phyloP scores from a whole-genome alignment of 352 stramenopile species.

The Phytophthora pseudosyringae region DNA sequence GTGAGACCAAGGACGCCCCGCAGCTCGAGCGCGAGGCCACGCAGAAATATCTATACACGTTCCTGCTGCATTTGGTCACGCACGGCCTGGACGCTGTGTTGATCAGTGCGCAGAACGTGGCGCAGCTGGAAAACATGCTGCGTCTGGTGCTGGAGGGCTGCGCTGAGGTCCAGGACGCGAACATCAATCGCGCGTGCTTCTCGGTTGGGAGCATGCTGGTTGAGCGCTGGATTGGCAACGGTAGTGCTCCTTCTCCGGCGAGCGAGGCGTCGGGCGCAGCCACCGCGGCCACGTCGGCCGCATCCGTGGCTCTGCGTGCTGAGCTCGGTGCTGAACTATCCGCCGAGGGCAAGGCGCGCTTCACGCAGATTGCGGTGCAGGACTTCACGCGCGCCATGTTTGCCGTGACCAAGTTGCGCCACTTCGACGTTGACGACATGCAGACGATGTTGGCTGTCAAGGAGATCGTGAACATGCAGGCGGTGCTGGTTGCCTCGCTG shows the following conservation, averaged over 20 bases:
- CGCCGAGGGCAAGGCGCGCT: constrained; percentile 46
- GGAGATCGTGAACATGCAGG: constrained; percentile 78
- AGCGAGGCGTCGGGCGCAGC: constrained; percentile 26
- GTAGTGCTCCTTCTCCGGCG: constrained; percentile 28
- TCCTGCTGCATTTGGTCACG: constrained; percentile 74
- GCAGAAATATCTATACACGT: constrained; percentile 86
- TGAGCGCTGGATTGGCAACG: constrained; percentile 61
- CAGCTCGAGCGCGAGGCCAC: constrained; percentile 80
- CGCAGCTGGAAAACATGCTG: constrained; percentile 71
- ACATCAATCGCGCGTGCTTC: constrained; percentile 80
- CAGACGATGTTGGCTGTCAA: constrained; percentile 72
- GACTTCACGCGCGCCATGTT: constrained; percentile 83
- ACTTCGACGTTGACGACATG: constrained; percentile 80
- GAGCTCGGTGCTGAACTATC: constrained; percentile 35
- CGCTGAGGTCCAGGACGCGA: constrained; percentile 64
- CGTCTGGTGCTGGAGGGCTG: constrained; percentile 75
- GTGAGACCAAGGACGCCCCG: constrained; percentile 71
- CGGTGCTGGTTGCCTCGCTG: constrained; percentile 59
- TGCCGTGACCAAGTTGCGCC: constrained; percentile 56
- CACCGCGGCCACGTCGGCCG: constrained; percentile 24
- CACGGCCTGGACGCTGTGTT: constrained; percentile 77
- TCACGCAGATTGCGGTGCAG: constrained; percentile 70
- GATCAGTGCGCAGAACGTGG: constrained; percentile 68
- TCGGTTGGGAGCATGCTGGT: constrained; percentile 78
- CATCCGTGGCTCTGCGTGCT: constrained; percentile 35